Evolutionary conservation across 331 rosid species (phyloP).

Genomic region (Malus hybrid): DNA sequence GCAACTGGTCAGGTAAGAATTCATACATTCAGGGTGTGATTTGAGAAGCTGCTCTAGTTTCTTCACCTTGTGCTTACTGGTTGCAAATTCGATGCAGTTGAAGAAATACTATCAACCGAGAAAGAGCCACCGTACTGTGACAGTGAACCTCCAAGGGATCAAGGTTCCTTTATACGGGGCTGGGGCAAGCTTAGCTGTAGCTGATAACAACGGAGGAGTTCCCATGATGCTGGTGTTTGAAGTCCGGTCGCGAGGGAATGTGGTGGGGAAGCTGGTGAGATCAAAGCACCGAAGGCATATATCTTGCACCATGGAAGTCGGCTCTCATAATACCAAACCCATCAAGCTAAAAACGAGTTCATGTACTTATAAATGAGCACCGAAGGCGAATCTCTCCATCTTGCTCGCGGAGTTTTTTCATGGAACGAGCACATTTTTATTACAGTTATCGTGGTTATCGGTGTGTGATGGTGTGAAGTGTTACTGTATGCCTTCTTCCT

Average conservation of each 20-base stretch:
- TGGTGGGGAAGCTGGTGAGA: constrained; percentile 68
- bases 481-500: not conserved
- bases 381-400: not conserved
- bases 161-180: constrained; percentile 80
- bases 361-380: constrained; percentile 39
- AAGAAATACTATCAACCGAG: constrained; percentile 68
- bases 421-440: not conserved
- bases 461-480: not conserved
- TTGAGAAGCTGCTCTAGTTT: not conserved
- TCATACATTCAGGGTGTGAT: not conserved
- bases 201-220: constrained; percentile 34
- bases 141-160: constrained; percentile 53
- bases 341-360: constrained; percentile 45
- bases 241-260: constrained; percentile 44
- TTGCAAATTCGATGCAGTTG: constrained; percentile 34
- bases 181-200: constrained; percentile 49
- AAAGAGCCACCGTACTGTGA: constrained; percentile 39
- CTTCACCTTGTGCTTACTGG: not conserved
- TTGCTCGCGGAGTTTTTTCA: not conserved
- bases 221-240: constrained; percentile 59
- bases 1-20: constrained; percentile 73
- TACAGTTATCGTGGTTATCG: not conserved
- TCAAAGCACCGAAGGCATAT: constrained; percentile 42
- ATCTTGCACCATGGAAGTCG: constrained; percentile 40
- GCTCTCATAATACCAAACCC: constrained; percentile 38